These are phyloP conservation scores for Geranium brycei DNA, from an alignment of 345 rosid species.

Conservation along the genomic window DNA sequence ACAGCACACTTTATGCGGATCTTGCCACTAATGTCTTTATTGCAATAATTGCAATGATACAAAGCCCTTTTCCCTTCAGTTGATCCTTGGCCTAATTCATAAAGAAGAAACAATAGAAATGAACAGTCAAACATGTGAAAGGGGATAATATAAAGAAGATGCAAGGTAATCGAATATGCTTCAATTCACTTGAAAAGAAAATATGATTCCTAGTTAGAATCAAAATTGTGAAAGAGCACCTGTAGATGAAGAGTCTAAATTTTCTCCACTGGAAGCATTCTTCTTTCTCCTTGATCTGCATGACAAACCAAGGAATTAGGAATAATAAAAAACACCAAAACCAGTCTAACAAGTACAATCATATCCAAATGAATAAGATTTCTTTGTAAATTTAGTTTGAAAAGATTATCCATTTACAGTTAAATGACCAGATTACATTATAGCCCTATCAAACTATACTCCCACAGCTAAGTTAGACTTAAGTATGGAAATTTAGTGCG, in stretches of 20 bases:
- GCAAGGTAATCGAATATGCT: not conserved
- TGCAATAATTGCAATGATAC: conserved; percentile 96
- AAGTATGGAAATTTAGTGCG: not conserved
- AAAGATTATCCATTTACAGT: too few relatives aligned
- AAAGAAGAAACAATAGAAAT: conserved; percentile 2
- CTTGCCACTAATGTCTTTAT: conserved; percentile 85
- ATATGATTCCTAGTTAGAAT: not conserved
- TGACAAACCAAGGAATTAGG: conserved; percentile 4
- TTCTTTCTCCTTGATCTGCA: conserved; percentile 89
- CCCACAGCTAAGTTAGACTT: too few relatives aligned
- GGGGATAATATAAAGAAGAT: not conserved
- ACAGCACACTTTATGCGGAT: conserved; percentile 83
- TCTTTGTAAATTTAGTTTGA: not conserved
- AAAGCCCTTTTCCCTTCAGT: conserved; percentile 69
- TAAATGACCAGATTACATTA: too few relatives aligned
- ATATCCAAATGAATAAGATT: not conserved
- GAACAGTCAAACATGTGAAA: conserved; percentile 1
- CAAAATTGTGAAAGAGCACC: conserved; percentile 23
- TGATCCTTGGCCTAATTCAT: conserved; percentile 53
- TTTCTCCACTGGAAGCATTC: conserved; percentile 63
- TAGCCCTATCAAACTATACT: too few relatives aligned
- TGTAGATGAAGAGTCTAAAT: conserved; percentile 51
- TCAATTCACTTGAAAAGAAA: not conserved
- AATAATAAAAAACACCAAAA: not conserved
- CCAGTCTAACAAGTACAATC: not conserved